Base-by-base conservation (phyloP, 352 stramenopile genomes). In the Pythium utonaiense region DNA sequence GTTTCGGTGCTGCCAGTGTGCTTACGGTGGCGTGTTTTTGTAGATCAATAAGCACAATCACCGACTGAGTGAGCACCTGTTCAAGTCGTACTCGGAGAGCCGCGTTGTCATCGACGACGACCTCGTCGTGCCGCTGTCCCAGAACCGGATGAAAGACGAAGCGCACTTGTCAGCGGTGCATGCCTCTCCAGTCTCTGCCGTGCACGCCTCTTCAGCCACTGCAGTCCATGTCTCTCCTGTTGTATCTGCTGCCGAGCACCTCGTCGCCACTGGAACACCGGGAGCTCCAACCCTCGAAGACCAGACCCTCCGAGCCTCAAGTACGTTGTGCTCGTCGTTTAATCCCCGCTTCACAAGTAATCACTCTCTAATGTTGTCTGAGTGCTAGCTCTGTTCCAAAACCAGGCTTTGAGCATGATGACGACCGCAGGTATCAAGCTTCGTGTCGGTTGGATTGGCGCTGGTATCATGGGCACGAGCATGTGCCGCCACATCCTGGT, bases 401-500 rank as follows among this genome's bases (percentile, higher is more conserved):
- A 71, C 6, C 75, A 87, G 62, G 65, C 75, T 0, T 66, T 92
- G 9, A 81, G 89, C 22, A 53, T 88, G 42, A 80, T 90, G 63
- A 67, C 60, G 36, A 70, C 65, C 0, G 77, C 81, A 34, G 74
- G 81, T 19, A 60, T 78, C 40, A 93, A 90, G 60, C 75, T 82
- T 45, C 79, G 84, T 53, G 74, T 96, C 9, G 89, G 89, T 30
- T 96, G 87, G 85, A 85, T 96, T 24, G 89, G 87, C 59, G 86
- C 73, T 1, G 87, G 87, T 6, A 92, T 96, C 57, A 96, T 96
- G 88, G 88, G 88, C 45, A 83, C 76, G 19, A 94, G 80, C 68
- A 97, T 97, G 89, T 95, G 86, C 40, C 61, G 71, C 8, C 89
- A 96, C 66, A 76, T 97, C 49, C 69, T 97, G 53, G 84, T 95